phyloP scores from a whole-genome alignment of 805 yeast species.

The Candida dajiaensis region DNA sequence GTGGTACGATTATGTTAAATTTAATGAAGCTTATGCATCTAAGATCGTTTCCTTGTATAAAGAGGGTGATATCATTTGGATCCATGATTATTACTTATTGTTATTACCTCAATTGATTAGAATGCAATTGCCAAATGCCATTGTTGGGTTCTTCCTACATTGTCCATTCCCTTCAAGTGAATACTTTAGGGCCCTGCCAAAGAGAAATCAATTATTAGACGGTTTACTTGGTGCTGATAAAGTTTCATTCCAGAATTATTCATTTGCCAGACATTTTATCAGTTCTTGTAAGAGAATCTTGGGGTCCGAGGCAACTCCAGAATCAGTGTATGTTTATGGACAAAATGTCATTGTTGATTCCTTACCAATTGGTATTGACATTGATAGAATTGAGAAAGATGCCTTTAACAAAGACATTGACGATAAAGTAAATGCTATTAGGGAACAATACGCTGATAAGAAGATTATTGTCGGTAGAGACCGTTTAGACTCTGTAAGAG shows the following conservation, averaged over 20 bases:
- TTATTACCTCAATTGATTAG: slow-evolving; percentile 82
- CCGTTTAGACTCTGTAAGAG: slow-evolving; percentile 84
- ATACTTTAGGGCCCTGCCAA: slow-evolving; percentile 83
- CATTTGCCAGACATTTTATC: slow-evolving; percentile 86
- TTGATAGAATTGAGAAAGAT: slow-evolving; percentile 58
- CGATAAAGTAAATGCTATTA: slow-evolving; percentile 58
- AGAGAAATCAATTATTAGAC: slow-evolving; percentile 74
- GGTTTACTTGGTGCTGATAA: slow-evolving; percentile 90
- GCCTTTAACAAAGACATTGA: slow-evolving; percentile 42
- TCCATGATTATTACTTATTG: slow-evolving; percentile 90
- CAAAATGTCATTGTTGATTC: slow-evolving; percentile 67
- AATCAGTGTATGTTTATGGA: slow-evolving; percentile 67
- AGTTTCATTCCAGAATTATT: slow-evolving; percentile 78
- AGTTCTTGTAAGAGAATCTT: slow-evolving; percentile 84
- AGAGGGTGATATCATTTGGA: slow-evolving; percentile 91
- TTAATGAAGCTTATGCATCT: slow-evolving; percentile 86
- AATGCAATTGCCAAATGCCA: slow-evolving; percentile 69
- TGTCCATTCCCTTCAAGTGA: slow-evolving; percentile 96
- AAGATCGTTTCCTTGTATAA: slow-evolving; percentile 65
- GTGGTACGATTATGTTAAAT: slow-evolving; percentile 84
- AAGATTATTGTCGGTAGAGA: slow-evolving; percentile 92
- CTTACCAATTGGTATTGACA: slow-evolving; percentile 87
- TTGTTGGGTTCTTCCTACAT: slow-evolving; percentile 88
- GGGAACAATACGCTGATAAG: slow-evolving; percentile 53
- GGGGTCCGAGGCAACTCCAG: slow-evolving; percentile 54